A percentile compares a stretch with the other conserved stretches of the same genome.
These are phyloP conservation scores for Zymoseptoria tritici DNA, from an alignment of 2,329 filamentous ascomycete genomes.

Conservation along the genomic window DNA sequence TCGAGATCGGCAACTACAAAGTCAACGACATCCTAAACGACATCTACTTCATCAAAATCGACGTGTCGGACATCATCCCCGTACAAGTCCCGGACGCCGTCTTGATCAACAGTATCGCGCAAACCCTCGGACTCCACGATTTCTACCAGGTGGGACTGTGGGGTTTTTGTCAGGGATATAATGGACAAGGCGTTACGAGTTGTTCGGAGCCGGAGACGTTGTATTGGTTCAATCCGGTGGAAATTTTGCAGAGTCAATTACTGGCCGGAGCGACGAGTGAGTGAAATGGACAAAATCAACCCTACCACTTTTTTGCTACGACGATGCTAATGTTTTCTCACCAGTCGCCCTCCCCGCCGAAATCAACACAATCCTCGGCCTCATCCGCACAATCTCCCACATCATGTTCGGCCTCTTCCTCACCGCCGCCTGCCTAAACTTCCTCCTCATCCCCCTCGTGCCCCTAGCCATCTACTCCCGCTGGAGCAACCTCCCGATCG, in stretches of 20 bases:
- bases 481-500: constrained; percentile 57
- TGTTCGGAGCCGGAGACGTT: constrained; percentile 64
- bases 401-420: constrained; percentile 91
- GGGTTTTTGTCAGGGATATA: constrained; percentile 86
- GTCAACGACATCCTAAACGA: constrained; percentile 53
- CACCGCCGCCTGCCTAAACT: constrained; percentile 59
- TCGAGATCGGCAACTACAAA: constrained; percentile 68
- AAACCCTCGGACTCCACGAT: constrained; percentile 79
- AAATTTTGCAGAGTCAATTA: constrained; percentile 71
- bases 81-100: constrained; percentile 61
- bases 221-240: constrained; percentile 88
- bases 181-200: constrained; percentile 62
- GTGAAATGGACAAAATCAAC: too few species aligned
- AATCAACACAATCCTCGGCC: constrained; percentile 63
- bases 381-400: constrained; percentile 67
- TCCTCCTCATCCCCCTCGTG: constrained; percentile 61
- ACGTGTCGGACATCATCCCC: constrained; percentile 75
- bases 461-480: constrained; percentile 47
- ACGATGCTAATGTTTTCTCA: too few species aligned
- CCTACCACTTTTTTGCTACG: too few species aligned
- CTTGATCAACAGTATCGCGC: constrained; percentile 80
- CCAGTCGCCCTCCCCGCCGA: constrained; percentile 69
- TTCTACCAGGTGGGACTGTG: constrained; percentile 91
- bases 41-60: constrained; percentile 78
- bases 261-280: constrained; percentile 68